Conservation (phyloP, 371 early-diverging fungal species). For the Phascolomyces articulosus region DNA sequence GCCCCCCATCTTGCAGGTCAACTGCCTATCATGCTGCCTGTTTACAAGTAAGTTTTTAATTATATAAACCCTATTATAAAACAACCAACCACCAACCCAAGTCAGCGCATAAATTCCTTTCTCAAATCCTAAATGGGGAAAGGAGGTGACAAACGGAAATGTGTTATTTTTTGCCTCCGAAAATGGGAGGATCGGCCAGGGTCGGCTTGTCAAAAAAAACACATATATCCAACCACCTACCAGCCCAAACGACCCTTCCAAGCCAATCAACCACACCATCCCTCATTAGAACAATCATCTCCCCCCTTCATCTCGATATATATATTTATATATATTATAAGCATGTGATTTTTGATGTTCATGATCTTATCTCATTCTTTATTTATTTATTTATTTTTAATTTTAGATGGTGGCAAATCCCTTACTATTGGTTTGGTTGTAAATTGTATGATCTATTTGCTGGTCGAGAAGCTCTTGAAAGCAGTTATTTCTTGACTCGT, state of each 20-base stretch:
- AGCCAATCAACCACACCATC: background rate
- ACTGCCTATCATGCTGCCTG: conserved; percentile 69
- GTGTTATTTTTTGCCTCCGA: conserved; percentile 4
- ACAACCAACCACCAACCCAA: background rate
- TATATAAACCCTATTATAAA: too few species aligned
- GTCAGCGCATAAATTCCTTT: background rate
- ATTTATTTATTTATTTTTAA: background rate
- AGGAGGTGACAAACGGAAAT: conserved; percentile 17
- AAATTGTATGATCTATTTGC: conserved; percentile 97
- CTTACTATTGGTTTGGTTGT: conserved; percentile 97
- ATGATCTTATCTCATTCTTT: conserved; percentile 4
- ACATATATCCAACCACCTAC: background rate
- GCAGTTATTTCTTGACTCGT: conserved; percentile 87
- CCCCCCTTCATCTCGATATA: background rate
- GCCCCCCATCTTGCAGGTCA: conserved; percentile 96
- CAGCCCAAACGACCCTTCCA: too few species aligned
- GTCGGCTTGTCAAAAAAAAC: conserved; percentile 17
- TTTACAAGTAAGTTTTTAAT: conserved; percentile 25
- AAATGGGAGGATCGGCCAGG: conserved; percentile 9
- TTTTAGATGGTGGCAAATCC: conserved; percentile 89
- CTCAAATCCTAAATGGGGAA: conserved; percentile 7
- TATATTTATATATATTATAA: too few species aligned
- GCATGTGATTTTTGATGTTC: background rate
- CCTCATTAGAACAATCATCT: too few species aligned
- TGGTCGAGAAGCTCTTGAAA: conserved; percentile 86